Evolutionary conservation across 768 basidiomycete species (phyloP).

Genomic region (Psilocybe tampanensis): DNA sequence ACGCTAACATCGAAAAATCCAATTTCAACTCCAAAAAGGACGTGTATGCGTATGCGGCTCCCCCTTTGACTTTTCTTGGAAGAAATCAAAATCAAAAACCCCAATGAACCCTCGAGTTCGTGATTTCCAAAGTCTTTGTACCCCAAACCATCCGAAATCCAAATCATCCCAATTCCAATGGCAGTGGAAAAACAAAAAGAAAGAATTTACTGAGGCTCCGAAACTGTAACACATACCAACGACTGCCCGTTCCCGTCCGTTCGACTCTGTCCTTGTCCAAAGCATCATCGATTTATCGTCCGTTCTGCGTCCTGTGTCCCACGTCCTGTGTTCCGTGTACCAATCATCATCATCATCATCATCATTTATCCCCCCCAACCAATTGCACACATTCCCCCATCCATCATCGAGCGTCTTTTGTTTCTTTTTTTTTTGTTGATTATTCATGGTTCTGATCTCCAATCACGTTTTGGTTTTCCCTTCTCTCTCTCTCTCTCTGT

Average conservation of each 20-base stretch:
- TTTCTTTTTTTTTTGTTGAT: not conserved
- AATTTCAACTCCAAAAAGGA: too few species aligned
- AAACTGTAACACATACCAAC: not conserved
- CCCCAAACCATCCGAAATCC: not conserved
- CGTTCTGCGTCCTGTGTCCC: too few species aligned
- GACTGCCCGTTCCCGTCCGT: not conserved
- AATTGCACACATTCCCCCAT: not conserved
- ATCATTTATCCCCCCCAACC: conserved; percentile 4
- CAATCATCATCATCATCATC: not conserved
- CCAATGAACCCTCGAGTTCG: not conserved
- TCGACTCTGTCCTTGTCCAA: not conserved
- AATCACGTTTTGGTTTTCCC: not conserved
- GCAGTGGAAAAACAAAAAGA: not conserved
- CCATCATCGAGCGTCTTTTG: not conserved
- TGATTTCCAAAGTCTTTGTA: too few species aligned
- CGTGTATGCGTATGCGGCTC: too few species aligned
- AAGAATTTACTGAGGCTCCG: not conserved
- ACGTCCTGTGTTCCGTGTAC: too few species aligned
- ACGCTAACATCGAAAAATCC: too few species aligned
- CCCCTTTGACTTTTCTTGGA: too few species aligned
- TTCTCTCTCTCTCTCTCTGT: not conserved
- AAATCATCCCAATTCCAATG: not conserved
- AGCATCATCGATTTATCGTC: too few species aligned
- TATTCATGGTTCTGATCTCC: conserved; percentile 1
- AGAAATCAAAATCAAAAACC: not conserved